Base-by-base conservation (phyloP, 192 early-diverging fungal genomes). In the Coemansia sp. region DNA sequence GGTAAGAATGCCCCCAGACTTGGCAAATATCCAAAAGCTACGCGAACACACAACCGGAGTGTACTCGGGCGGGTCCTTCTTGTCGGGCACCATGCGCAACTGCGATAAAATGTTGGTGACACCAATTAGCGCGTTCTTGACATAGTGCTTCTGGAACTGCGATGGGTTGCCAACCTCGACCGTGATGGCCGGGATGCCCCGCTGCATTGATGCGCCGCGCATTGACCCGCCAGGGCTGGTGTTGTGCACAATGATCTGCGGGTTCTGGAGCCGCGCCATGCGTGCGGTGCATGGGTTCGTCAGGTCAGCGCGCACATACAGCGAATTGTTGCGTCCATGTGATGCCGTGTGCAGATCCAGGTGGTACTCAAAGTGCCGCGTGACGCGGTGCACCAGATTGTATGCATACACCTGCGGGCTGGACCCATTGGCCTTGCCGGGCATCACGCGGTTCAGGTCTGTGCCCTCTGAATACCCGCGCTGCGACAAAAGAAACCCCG, bases 91-190 rank as follows among this genome's bases (percentile, higher is more conserved):
- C 84, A 85, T 85, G 43, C 78, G 80, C 20, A 85, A 64, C 17
- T 85, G 82, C 40, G 76, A 64, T 11, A 85, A 55, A 27, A 85
- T 82, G 45, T 82, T 83, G 36, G 79, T 81, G 7, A 85, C 82
- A 22, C 82, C 82, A 22, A 84, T 42, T 8, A 87, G 68, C 8
- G 77, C 83, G 53, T 75, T 81, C 59, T 82, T 84, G 20, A 91
- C 87, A 67, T 81, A 94, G 55, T 84, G 81, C 55, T 89, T 90
- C 60, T 94, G 90, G 76, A 94, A 90, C 23, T 83, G 62, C 23
- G 87, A 83, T 12, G 92, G 92, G 53, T 95, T 87, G 41, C 92
- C 92, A 60, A 95, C 92, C 62, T 95, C 92, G 22, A 95, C 91
- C 2, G 91, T 93, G 30, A 95, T 93, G 10, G 92, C 89, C 14